phyloP scores from a whole-genome alignment of 1,284 basidiomycete genomes.

The Mrakiaceae sp. region DNA sequence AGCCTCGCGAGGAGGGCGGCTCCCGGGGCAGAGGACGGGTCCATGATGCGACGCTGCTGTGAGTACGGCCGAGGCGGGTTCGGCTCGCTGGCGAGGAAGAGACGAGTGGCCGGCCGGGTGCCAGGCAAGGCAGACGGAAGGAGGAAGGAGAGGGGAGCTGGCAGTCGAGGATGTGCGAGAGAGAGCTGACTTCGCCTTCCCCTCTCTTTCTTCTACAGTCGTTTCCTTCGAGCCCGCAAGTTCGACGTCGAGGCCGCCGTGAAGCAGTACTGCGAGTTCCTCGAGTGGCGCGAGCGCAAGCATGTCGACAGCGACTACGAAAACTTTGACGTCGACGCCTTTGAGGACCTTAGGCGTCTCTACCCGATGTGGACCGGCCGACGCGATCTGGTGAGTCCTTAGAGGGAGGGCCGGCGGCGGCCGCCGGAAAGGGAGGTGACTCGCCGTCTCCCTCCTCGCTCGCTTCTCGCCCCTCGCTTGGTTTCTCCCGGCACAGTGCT shows the following conservation, averaged over 20 bases:
- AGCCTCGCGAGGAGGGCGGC: not conserved
- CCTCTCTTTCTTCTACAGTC: not conserved
- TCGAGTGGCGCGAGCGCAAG: slow-evolving; percentile 11
- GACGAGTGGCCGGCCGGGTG: not conserved
- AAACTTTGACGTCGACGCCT: slow-evolving; percentile 10
- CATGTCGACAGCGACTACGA: slow-evolving; percentile 12
- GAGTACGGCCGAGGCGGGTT: not conserved
- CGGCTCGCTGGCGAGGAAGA: not conserved
- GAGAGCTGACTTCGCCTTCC: not conserved
- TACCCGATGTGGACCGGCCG: slow-evolving; percentile 17
- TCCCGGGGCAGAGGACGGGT: slow-evolving; percentile 8
- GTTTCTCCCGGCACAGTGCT: not conserved
- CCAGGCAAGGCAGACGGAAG: not conserved
- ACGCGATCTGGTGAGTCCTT: slow-evolving; percentile 4
- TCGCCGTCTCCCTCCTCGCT: no score
- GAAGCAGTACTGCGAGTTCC: slow-evolving; percentile 13
- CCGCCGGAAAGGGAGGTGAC: no score
- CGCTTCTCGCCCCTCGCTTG: no score
- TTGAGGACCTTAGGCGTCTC: slow-evolving; percentile 6
- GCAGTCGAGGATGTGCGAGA: not conserved
- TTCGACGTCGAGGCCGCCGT: slow-evolving; percentile 14
- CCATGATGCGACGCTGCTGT: slow-evolving; percentile 13
- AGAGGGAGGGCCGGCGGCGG: no score
- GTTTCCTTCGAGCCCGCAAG: slow-evolving; percentile 18
- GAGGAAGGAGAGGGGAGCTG: not conserved